A percentile compares a stretch with the other conserved stretches of the same genome.
Evolutionary conservation across 352 stramenopile genomes (phyloP).

Genomic region (Phytophthora citricola): DNA sequence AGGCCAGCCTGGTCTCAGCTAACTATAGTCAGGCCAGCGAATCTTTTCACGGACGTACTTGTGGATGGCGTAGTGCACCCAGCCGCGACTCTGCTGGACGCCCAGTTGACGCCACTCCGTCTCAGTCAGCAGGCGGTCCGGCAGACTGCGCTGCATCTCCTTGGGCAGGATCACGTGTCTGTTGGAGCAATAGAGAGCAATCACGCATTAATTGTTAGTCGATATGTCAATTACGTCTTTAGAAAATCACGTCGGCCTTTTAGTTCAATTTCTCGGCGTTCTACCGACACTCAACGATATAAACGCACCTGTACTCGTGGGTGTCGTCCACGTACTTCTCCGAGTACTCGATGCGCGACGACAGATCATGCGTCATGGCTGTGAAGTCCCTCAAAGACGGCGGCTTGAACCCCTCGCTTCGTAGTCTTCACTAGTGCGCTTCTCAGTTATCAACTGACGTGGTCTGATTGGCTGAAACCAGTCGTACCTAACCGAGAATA

Average conservation of each 20-base stretch:
- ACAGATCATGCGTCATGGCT: conserved; percentile 85
- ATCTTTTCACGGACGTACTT: conserved; percentile 71
- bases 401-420: conserved; percentile 11
- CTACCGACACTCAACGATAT: background rate
- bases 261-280: background rate
- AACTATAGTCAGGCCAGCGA: background rate
- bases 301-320: conserved; percentile 90
- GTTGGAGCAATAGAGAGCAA: background rate
- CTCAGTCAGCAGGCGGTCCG: conserved; percentile 96
- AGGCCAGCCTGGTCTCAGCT: background rate
- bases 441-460: conserved; percentile 16
- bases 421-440: conserved; percentile 14
- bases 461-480: conserved; percentile 24
- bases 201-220: background rate
- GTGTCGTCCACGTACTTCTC: conserved; percentile 96
- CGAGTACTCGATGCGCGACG: conserved; percentile 94
- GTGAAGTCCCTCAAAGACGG: conserved; percentile 7
- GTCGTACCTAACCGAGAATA: conserved; percentile 15
- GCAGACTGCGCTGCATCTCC: conserved; percentile 96
- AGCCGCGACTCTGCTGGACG: conserved; percentile 98
- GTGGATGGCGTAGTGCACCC: conserved; percentile 99
- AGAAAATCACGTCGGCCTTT: too few relatives aligned
- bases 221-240: background rate
- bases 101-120: conserved; percentile 97
- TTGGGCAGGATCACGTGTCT: conserved; percentile 98